Percentiles rank a stretch among this genome's conserved stretches.
Evolutionary conservation across 2,329 filamentous ascomycete genomes (phyloP).

Genomic region (Escovopsis weberi): DNA sequence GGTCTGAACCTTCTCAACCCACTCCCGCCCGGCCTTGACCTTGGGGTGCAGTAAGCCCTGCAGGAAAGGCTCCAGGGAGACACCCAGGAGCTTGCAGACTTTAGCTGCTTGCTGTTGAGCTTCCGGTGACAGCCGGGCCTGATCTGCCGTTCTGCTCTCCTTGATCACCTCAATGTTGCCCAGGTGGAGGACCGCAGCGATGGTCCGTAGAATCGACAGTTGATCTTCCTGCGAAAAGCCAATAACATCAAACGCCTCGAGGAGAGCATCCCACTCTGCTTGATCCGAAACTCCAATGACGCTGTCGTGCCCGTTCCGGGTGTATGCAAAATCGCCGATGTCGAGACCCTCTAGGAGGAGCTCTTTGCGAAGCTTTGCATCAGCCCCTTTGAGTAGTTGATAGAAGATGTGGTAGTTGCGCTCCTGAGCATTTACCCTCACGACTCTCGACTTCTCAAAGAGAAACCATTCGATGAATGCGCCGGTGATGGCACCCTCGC

Average conservation of each 20-base stretch:
- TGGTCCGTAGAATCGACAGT: slow-evolving; percentile 64
- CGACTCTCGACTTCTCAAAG: slow-evolving; percentile 93
- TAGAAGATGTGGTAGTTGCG: slow-evolving; percentile 98
- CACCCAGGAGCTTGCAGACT: slow-evolving; percentile 73
- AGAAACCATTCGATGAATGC: slow-evolving; percentile 99
- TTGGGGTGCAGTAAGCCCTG: slow-evolving; percentile 81
- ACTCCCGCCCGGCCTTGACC: slow-evolving; percentile 91
- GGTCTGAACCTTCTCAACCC: slow-evolving; percentile 97
- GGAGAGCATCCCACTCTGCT: slow-evolving; percentile 77
- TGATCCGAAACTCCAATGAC: slow-evolving; percentile 82
- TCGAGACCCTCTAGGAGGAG: slow-evolving; percentile 62
- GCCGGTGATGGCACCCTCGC: slow-evolving; percentile 77
- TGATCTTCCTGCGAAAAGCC: slow-evolving; percentile 81
- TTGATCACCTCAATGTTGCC: slow-evolving; percentile 85
- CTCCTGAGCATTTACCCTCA: slow-evolving; percentile 73
- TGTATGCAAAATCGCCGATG: slow-evolving; percentile 84
- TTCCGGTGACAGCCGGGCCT: slow-evolving; percentile 68
- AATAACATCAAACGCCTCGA: slow-evolving; percentile 93
- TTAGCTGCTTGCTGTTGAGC: slow-evolving; percentile 60
- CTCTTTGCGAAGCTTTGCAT: slow-evolving; percentile 54
- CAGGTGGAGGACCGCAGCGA: slow-evolving; percentile 83
- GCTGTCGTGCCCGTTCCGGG: slow-evolving; percentile 75
- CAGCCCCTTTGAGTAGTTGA: slow-evolving; percentile 78
- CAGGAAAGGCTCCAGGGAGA: slow-evolving; percentile 71
- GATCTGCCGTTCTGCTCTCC: slow-evolving; percentile 80